Base-by-base conservation (phyloP, 768 basidiomycete genomes). In the Artomyces pyxidatus region DNA sequence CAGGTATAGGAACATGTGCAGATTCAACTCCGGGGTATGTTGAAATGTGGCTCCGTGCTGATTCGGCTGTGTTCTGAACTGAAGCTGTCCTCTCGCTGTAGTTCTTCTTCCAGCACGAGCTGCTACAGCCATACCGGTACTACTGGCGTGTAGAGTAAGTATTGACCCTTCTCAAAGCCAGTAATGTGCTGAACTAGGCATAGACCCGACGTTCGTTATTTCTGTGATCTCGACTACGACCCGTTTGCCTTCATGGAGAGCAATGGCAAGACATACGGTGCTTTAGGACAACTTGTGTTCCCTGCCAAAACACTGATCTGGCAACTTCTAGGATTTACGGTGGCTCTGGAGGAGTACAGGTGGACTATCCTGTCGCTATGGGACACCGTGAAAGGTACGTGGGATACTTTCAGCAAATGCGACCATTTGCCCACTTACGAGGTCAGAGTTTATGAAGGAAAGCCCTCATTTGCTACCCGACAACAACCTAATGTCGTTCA, bases 131-230 rank as follows among this genome's bases (percentile, higher is more conserved):
- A 26, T 92, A 83, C 64, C 78, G 80, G 38, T 94, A 89, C 65
- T 93, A 94, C 65, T 94, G 89, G 90, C 82, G 90, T 55, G 79
- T 94, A 25, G 89, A 92, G 83, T 88, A 59, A 63, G 85, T 67
- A 6, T 23, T n/a, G n/a, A n/a, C 44, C 28, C 27, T n/a, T n/a
- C n/a, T n/a, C n/a, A n/a, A n/a, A n/a, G n/a, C n/a, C n/a, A n/a
- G n/a, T n/a, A n/a, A n/a, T n/a, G n/a, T n/a, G n/a, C 23, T 11
- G n/a, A 37, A 48, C 60, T 51, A 28, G 40, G 6, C 54, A 32
- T 47, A 87, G 85, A 57, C 90, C 92, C 6, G 75, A 75, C 49
- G 80, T 93, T 48, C 80, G 83, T 61, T 82, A 79, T 62, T 92
- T 85, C 66, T 94, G 91, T 58, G 85, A 93, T 55, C 53, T 89